Conservation (phyloP, 176 grass and related monocot genomes). For the Oryza longistaminata region DNA sequence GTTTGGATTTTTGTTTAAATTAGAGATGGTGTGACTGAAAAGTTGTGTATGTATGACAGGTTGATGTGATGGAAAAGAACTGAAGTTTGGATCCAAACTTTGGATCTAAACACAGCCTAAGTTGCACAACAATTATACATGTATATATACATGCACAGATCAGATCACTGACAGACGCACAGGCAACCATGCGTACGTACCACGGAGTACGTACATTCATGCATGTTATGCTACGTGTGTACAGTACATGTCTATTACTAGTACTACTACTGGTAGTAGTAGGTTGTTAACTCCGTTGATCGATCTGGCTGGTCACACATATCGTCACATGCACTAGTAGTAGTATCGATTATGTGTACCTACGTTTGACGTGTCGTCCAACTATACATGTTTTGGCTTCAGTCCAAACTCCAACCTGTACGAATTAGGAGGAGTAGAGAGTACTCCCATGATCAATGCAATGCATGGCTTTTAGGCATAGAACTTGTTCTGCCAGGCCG, state of each 20-base stretch:
- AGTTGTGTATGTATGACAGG: too few species aligned
- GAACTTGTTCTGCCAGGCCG: slow-evolving; percentile 25
- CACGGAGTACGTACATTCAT: background rate
- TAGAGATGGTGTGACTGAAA: too few species aligned
- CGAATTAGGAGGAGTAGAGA: too few species aligned
- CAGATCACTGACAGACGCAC: background rate
- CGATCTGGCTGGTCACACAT: background rate
- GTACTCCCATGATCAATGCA: background rate
- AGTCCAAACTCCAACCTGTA: background rate
- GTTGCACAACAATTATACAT: too few species aligned
- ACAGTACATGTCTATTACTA: too few species aligned
- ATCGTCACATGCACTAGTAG: background rate
- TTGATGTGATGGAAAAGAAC: too few species aligned
- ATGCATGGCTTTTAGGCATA: background rate
- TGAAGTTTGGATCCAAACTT: too few species aligned
- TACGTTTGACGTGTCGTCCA: background rate
- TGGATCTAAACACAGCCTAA: too few species aligned
- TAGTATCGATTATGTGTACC: background rate
- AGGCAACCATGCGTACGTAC: background rate
- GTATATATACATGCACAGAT: background rate
- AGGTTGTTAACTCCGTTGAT: background rate
- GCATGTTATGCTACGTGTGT: background rate
- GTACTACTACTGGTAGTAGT: too few species aligned
- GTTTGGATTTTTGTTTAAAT: too few species aligned
- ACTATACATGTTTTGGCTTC: background rate